These are phyloP conservation scores for Lachnum nothofagi DNA, from an alignment of 2,329 filamentous ascomycete species.

Conservation along the genomic window DNA sequence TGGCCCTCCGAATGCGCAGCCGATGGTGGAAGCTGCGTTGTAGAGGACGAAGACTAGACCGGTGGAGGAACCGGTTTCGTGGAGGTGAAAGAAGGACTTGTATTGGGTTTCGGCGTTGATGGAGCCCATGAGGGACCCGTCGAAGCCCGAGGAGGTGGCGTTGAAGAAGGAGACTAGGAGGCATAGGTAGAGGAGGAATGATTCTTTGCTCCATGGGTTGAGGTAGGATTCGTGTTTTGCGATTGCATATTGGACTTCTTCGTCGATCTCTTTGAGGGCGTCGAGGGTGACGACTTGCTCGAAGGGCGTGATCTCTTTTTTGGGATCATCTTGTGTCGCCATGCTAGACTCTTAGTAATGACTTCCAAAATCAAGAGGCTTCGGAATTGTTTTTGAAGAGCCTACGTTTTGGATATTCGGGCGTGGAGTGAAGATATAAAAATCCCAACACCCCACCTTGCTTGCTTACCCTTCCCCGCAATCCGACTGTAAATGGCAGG, in stretches of 20 bases:
- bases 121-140: constrained; percentile 45
- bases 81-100: constrained; percentile 17
- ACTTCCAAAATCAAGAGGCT: too few species aligned
- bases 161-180: constrained; percentile 19
- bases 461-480: too few species aligned
- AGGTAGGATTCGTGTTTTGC: constrained; percentile 12
- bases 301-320: too few species aligned
- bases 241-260: constrained; percentile 15
- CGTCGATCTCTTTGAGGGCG: constrained; percentile 14
- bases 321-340: too few species aligned
- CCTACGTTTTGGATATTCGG: too few species aligned
- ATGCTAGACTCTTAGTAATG: too few species aligned
- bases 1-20: constrained; percentile 14
- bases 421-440: too few species aligned
- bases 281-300: constrained; percentile 6
- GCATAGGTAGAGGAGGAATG: constrained; percentile 11
- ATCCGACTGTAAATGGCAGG: too few species aligned
- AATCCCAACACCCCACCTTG: too few species aligned
- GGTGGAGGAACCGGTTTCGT: constrained; percentile 14
- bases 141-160: constrained; percentile 39
- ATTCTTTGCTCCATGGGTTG: constrained; percentile 9
- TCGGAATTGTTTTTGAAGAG: too few species aligned
- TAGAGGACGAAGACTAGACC: constrained; percentile 24
- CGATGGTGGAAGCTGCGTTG: constrained; percentile 12
- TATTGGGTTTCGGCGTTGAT: constrained; percentile 45